Base-by-base conservation (phyloP, 225 moss, liverwort and hornwort genomes). In the Bryoerythrophyllum caledonicum region DNA sequence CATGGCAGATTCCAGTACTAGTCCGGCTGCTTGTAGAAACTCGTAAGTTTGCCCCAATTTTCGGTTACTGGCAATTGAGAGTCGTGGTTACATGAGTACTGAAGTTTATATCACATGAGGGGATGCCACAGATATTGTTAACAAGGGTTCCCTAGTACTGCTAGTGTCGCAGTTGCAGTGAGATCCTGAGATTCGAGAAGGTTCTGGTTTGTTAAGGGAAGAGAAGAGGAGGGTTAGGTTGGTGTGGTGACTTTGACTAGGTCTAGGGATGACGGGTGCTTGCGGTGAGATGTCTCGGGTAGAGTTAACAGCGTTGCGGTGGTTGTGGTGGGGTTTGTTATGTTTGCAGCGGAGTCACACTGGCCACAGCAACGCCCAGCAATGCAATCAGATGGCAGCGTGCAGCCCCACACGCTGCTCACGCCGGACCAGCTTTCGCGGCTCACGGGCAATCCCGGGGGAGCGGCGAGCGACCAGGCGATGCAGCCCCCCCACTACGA, bases 341-440 rank as follows among this genome's bases (percentile, higher is more conserved):
- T 41, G 8, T 78, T 51, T 17, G 51, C 85, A 85, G 73, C 85
- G 73, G 73, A 83, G 71, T 71, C 71, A 4, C 88, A 79, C 74
- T 88, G 88, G 88, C 84, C 84, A 65, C 81, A 83, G 75, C 80
- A 83, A 44, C 85, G 85, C 61, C 44, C 27, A 71, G 87, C 85
- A 75, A 87, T 87, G 87, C 87, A 87, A 75, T 78, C 85, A 15
- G 88, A 88, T 80, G 88, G 85, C 60, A 78, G 78, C 23, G 81
- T 83, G 58, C 88, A 88, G 61, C 73, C 89, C 79, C 96, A 91
- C 83, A 90, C 93, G 69, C 90, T 96, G 59, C 86, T 96, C 19
- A 96, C 91, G 60, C 74, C 93, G 30, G 93, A 96, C 80, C 88
- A 88, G 80, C 76, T 96, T 23, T 96, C 96, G 7, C 87, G 93